These are phyloP conservation scores for Aspergillus sp. DNA, from an alignment of 2,329 filamentous ascomycete genomes.

Conservation along the genomic window DNA sequence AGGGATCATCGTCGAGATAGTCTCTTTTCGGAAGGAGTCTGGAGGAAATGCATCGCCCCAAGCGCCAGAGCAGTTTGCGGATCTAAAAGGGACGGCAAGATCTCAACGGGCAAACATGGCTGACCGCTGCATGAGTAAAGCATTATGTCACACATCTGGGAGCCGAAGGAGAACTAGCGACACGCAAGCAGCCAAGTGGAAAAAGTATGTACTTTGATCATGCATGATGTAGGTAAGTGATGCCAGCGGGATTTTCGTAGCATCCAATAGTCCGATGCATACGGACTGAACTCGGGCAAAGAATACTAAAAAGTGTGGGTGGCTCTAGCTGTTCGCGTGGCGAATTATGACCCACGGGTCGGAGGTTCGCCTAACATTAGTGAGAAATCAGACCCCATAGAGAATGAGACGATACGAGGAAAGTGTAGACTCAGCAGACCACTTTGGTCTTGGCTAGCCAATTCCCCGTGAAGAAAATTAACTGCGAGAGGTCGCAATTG, in stretches of 20 bases:
- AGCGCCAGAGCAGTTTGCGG: not conserved
- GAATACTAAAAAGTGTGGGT: not conserved
- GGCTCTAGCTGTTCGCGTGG: not conserved
- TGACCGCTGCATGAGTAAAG: not conserved
- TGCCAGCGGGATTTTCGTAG: not conserved
- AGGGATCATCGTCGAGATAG: conserved; percentile 2
- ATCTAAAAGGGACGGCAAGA: not conserved
- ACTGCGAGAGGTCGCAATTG: no score
- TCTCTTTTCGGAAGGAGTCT: not conserved
- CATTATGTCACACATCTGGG: not conserved
- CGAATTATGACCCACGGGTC: not conserved
- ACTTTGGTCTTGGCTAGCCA: not conserved
- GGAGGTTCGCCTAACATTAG: not conserved
- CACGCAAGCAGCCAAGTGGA: not conserved
- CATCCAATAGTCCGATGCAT: not conserved
- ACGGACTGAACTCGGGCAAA: not conserved
- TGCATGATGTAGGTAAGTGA: not conserved
- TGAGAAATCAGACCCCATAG: not conserved
- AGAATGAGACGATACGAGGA: not conserved
- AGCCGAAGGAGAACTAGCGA: not conserved
- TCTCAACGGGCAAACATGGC: not conserved
- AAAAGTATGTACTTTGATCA: not conserved
- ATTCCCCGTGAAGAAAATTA: no score
- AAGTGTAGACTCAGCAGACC: not conserved
- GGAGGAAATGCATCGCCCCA: not conserved